A percentile compares a stretch with the other conserved stretches of the same genome.
phyloP scores from a whole-genome alignment of 306 rosid species.

The Quercus rubra region DNA sequence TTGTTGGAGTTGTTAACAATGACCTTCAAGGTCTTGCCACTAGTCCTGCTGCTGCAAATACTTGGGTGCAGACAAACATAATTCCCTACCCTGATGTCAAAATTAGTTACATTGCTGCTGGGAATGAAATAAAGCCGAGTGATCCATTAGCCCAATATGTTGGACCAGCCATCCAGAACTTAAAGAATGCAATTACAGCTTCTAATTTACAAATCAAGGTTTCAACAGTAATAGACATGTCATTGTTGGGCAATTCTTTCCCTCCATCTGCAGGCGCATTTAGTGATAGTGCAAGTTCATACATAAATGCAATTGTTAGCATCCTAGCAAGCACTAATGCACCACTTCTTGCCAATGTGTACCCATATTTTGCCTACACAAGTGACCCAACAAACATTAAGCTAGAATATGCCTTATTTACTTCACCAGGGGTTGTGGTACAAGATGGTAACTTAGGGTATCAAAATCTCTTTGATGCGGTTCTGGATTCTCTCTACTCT shows the following conservation, averaged over 20 bases:
- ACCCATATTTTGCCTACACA: slow-evolving; percentile 44
- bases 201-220: slow-evolving; percentile 52
- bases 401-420: slow-evolving; percentile 43
- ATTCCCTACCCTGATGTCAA: slow-evolving; percentile 29
- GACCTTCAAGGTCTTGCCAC: slow-evolving; percentile 15
- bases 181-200: slow-evolving; percentile 27
- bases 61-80: slow-evolving; percentile 34
- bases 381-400: background rate
- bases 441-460: slow-evolving; percentile 24
- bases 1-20: slow-evolving; percentile 23
- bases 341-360: slow-evolving; percentile 65
- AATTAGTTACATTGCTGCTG: slow-evolving; percentile 37
- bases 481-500: slow-evolving; percentile 40
- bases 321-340: slow-evolving; percentile 32
- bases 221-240: slow-evolving; percentile 38
- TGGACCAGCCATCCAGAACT: slow-evolving; percentile 30
- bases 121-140: slow-evolving; percentile 30
- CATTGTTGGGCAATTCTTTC: slow-evolving; percentile 16
- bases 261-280: slow-evolving; percentile 48
- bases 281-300: slow-evolving; percentile 9
- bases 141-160: slow-evolving; percentile 18
- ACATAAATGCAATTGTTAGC: slow-evolving; percentile 26
- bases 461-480: slow-evolving; percentile 43
- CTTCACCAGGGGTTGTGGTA: slow-evolving; percentile 17
- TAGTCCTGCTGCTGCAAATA: slow-evolving; percentile 18